These are phyloP conservation scores for Lipomyces sp. DNA, from an alignment of 805 yeast species.

Conservation along the genomic window DNA sequence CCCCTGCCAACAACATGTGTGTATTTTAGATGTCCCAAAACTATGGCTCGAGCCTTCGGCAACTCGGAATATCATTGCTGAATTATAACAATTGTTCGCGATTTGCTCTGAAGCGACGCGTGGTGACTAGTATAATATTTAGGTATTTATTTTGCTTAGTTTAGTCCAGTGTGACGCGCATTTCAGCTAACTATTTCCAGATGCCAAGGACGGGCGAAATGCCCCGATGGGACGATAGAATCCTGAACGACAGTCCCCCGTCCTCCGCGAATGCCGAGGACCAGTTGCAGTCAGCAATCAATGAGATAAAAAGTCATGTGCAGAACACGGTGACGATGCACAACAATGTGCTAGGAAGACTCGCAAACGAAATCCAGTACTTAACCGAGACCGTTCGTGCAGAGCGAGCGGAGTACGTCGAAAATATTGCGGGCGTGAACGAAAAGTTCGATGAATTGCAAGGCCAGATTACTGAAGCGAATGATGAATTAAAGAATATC, in stretches of 20 bases:
- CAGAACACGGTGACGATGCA: conserved; percentile 23
- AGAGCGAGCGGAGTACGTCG: conserved; percentile 19
- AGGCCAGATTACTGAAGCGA: conserved; percentile 18
- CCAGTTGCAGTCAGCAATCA: conserved; percentile 22
- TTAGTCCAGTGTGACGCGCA: neutral
- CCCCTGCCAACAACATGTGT: too few species aligned
- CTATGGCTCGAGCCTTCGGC: too few species aligned
- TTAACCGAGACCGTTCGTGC: conserved; percentile 19
- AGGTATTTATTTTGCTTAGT: neutral
- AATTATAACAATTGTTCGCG: neutral
- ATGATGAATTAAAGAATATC: conserved; percentile 18
- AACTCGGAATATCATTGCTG: neutral
- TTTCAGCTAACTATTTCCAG: neutral
- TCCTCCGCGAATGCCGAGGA: conserved; percentile 19
- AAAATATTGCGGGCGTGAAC: conserved; percentile 7
- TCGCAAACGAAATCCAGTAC: conserved; percentile 24
- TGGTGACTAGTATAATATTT: neutral
- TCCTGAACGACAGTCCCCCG: conserved; percentile 22
- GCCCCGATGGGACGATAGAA: conserved; percentile 32
- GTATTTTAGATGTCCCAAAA: too few species aligned
- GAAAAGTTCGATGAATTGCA: conserved; percentile 23
- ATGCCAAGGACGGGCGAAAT: conserved; percentile 16
- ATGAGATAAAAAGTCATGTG: conserved; percentile 19
- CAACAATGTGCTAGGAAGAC: conserved; percentile 17
- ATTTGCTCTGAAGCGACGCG: neutral